Percentiles rank a stretch among this genome's conserved stretches.
These are phyloP conservation scores for Dissophora ornata DNA, from an alignment of 192 early-diverging fungal genomes.

Conservation along the genomic window DNA sequence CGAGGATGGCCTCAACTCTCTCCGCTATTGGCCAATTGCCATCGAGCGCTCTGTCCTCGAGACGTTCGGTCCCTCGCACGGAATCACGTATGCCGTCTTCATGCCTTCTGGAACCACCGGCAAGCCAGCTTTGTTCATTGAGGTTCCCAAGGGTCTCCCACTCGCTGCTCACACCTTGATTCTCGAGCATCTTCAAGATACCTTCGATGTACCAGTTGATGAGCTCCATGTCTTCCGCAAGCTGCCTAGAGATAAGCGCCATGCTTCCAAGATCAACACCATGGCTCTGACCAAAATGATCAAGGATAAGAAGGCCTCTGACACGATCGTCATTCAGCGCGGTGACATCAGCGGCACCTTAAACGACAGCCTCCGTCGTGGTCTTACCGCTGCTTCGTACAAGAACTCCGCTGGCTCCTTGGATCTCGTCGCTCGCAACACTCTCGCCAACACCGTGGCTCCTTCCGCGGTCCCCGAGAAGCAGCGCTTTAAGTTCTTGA, in stretches of 20 bases:
- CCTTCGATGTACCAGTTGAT: slow-evolving; percentile 49
- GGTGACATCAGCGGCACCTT: slow-evolving; percentile 35
- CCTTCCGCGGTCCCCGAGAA: slow-evolving; percentile 1
- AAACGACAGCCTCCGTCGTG: slow-evolving; percentile 47
- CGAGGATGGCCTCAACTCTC: slow-evolving; percentile 29
- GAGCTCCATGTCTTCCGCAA: slow-evolving; percentile 54
- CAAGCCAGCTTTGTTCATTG: slow-evolving; percentile 49
- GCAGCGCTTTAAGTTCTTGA: slow-evolving; percentile 29
- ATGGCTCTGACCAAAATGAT: slow-evolving; percentile 50
- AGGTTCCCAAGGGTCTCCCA: slow-evolving; percentile 37
- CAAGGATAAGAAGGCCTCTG: slow-evolving; percentile 43
- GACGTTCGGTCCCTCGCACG: slow-evolving; percentile 48
- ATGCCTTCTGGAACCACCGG: slow-evolving; percentile 41
- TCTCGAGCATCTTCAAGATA: slow-evolving; percentile 48
- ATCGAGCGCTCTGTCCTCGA: slow-evolving; percentile 51
- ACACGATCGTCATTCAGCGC: slow-evolving; percentile 36
- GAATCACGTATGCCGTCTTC: slow-evolving; percentile 47
- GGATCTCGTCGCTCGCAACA: slow-evolving; percentile 17
- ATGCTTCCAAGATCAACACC: slow-evolving; percentile 54
- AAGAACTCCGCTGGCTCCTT: slow-evolving; percentile 22
- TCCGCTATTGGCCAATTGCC: slow-evolving; percentile 51
- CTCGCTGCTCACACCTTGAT: slow-evolving; percentile 37
- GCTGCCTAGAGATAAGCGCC: slow-evolving; percentile 49
- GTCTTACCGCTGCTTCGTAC: slow-evolving; percentile 31
- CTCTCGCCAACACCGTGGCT: slow-evolving; percentile 6